A percentile compares a stretch with the other conserved stretches of the same genome.
These are phyloP conservation scores for Geranium brycei DNA, from an alignment of 345 rosid species.

Conservation along the genomic window DNA sequence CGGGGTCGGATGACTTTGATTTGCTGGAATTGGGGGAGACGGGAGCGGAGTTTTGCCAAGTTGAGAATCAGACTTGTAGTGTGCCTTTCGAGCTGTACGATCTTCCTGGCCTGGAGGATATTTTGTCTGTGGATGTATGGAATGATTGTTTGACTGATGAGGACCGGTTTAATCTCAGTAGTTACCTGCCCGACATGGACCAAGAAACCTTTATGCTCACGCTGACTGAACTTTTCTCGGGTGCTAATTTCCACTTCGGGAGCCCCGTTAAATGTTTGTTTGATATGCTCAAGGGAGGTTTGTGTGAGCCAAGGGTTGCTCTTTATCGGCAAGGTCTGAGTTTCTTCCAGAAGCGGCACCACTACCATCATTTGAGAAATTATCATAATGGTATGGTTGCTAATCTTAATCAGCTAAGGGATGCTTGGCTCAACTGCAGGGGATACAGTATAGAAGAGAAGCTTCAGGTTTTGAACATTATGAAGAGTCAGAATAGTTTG, in stretches of 20 bases:
- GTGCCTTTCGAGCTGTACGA: constrained; percentile 82
- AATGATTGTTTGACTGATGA: constrained; percentile 75
- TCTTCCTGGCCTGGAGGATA: constrained; percentile 57
- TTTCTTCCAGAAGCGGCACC: constrained; percentile 56
- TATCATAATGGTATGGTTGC: constrained; percentile 71
- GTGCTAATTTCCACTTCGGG: constrained; percentile 75
- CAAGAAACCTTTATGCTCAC: constrained; percentile 51
- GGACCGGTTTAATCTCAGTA: constrained; percentile 57
- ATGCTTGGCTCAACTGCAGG: constrained; percentile 70
- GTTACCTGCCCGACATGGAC: constrained; percentile 77
- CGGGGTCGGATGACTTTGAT: constrained; percentile 95
- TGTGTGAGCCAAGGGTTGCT: constrained; percentile 88
- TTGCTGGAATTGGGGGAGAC: constrained; percentile 86
- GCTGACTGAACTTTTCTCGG: constrained; percentile 63
- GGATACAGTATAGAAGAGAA: constrained; percentile 82
- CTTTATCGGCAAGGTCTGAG: constrained; percentile 72
- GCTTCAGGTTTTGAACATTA: constrained; percentile 71
- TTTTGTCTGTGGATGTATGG: constrained; percentile 91
- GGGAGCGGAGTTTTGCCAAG: constrained; percentile 77
- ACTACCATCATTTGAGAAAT: constrained; percentile 70
- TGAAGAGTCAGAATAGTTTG: constrained; percentile 74
- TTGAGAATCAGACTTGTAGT: constrained; percentile 68
- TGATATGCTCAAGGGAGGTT: constrained; percentile 83
- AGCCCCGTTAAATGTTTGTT: constrained; percentile 70
- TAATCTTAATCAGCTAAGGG: constrained; percentile 75